These are phyloP conservation scores for Xylaria nigripes DNA, from an alignment of 495 filamentous ascomycete genomes.

Conservation along the genomic window DNA sequence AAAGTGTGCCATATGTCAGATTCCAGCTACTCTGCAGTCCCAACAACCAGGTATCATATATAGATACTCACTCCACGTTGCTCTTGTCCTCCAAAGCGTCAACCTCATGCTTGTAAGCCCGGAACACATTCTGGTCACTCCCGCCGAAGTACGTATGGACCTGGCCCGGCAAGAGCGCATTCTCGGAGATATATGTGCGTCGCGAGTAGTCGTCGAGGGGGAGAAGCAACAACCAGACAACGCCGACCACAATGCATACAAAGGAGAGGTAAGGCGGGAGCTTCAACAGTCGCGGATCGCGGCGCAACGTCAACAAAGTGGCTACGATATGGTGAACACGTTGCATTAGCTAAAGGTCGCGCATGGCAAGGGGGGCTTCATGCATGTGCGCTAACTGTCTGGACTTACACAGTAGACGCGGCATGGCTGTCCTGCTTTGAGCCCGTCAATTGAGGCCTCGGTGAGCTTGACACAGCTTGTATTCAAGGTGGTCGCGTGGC, in stretches of 20 bases:
- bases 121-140: constrained; percentile 90
- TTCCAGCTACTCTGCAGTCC: neutral
- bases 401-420: constrained; percentile 26
- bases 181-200: constrained; percentile 93
- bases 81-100: constrained; percentile 48
- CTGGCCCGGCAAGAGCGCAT: constrained; percentile 89
- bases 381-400: neutral
- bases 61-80: constrained; percentile 38
- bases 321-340: constrained; percentile 24
- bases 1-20: neutral
- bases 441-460: neutral
- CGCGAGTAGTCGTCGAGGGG: constrained; percentile 89
- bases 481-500: constrained; percentile 5
- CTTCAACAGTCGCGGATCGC: constrained; percentile 61
- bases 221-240: constrained; percentile 89
- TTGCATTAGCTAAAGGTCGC: neutral
- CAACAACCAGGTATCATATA: neutral
- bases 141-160: constrained; percentile 97
- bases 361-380: neutral
- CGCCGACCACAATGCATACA: constrained; percentile 77
- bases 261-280: constrained; percentile 76
- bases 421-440: constrained; percentile 16
- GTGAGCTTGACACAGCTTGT: neutral
- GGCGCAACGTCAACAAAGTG: constrained; percentile 45
- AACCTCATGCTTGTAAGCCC: constrained; percentile 83